phyloP scores from a whole-genome alignment of 1,139 yeast species.

The Yamadazyma diddensiae region DNA sequence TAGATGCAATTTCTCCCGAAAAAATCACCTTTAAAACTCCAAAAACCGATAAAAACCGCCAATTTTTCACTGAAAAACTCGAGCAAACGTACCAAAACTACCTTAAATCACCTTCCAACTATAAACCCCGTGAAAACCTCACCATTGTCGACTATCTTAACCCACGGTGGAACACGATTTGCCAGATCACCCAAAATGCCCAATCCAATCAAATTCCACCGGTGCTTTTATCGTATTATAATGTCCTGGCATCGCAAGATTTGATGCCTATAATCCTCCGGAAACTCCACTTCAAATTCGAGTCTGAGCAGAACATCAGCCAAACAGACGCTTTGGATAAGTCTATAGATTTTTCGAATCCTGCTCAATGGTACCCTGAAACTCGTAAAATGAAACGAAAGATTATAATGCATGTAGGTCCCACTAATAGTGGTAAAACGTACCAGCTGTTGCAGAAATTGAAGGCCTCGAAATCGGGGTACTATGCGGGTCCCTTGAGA shows the following conservation, averaged over 20 bases:
- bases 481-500: conserved; percentile 92
- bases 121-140: conserved; percentile 1
- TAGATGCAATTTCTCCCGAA: too few species aligned
- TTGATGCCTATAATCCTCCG: conserved; percentile 19
- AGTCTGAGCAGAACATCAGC: conserved; percentile 16
- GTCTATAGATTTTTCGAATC: conserved; percentile 56
- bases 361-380: conserved; percentile 85
- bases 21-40: too few species aligned
- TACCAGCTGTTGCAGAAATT: conserved; percentile 73
- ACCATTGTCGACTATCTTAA: conserved; percentile 25
- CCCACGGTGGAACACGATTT: conserved; percentile 24
- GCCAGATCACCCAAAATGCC: conserved; percentile 20
- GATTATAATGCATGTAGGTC: conserved; percentile 89
- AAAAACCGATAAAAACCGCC: too few species aligned
- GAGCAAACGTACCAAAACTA: not conserved
- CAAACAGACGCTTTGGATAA: conserved; percentile 15
- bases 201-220: conserved; percentile 19
- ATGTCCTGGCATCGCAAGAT: conserved; percentile 17
- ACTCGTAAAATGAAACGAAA: conserved; percentile 81
- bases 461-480: conserved; percentile 71
- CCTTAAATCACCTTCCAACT: not conserved
- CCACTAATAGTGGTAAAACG: conserved; percentile 97
- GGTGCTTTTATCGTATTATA: conserved; percentile 17
- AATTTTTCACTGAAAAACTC: too few species aligned
- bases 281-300: conserved; percentile 23